Base-by-base conservation (phyloP, 352 stramenopile genomes). In the Aphanomyces cochlioides region DNA sequence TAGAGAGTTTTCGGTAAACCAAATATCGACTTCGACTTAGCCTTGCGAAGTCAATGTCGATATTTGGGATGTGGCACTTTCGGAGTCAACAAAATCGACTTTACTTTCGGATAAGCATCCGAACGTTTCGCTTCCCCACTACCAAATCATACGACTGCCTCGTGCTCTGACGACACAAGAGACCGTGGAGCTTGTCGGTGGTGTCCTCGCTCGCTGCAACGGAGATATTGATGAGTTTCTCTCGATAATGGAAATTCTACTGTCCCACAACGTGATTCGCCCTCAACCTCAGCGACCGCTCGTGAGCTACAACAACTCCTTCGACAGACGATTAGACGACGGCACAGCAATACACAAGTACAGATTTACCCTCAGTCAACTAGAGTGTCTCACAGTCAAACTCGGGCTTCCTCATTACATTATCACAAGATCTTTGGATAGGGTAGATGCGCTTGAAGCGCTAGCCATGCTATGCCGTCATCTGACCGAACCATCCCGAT, bases 191-290 rank as follows among this genome's bases (percentile, higher is more conserved):
- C n/a, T n/a, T n/a, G n/a, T n/a, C n/a, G n/a, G n/a, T n/a, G n/a
- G n/a, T n/a, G n/a, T n/a, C n/a, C n/a, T n/a, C 7, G 54, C 19
- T 15, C 54, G 43, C 12, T 7, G 54, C 36, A 7, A 66, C 28
- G 57, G 57, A 28, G 57, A 66, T 34, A 36, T 66, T n/a, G 57
- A 66, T 34, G 17, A 8, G 37, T 67, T 54, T 12, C 5, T 67
- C 13, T 15, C 38, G 19, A 54, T 39, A 7, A 53, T 67, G 39
- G 59, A 53, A 34, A 17, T 54, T 13, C 56, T 67, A 17, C 7
- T 67, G 17, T 15, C 17, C 28, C 7, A 7, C 19, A 50, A 54
- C 17, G 4, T 17, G n/a, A 21, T 65, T 5, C 57, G 57, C 34
- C 57, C 36, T 15, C 34, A 39, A n/a, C 6, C 57, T 5, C 5